phyloP scores from a whole-genome alignment of 2,329 filamentous ascomycete genomes.

The Ascochyta pisi region DNA sequence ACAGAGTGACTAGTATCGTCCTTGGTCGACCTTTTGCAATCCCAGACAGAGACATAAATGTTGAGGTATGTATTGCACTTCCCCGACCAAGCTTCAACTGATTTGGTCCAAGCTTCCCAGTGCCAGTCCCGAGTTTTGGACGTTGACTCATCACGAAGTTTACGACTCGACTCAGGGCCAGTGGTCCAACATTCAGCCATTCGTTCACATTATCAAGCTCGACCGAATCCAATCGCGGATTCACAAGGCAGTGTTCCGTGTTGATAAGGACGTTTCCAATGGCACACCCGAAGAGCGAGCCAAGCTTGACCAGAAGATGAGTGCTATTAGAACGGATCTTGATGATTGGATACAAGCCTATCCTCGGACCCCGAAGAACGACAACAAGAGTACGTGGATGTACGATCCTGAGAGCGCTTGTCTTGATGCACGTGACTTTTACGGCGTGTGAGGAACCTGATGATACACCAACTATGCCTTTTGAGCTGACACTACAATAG shows the following conservation, averaged over 20 bases:
- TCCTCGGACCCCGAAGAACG: slow-evolving; percentile 27
- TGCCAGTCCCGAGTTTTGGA: slow-evolving; percentile 27
- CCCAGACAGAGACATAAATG: slow-evolving; percentile 37
- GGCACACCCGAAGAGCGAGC: slow-evolving; percentile 22
- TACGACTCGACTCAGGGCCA: slow-evolving; percentile 15
- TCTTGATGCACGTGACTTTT: slow-evolving; percentile 35
- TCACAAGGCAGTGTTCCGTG: slow-evolving; percentile 35
- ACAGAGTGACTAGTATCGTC: slow-evolving; percentile 34
- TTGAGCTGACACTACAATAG: background rate
- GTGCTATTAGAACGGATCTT: slow-evolving; percentile 24
- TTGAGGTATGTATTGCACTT: slow-evolving; percentile 25
- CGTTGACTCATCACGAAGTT: slow-evolving; percentile 28
- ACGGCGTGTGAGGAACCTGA: slow-evolving; percentile 18
- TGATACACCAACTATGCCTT: background rate
- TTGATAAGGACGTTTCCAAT: slow-evolving; percentile 27
- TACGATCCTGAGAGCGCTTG: slow-evolving; percentile 34
- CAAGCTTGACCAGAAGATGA: slow-evolving; percentile 30
- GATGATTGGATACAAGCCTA: slow-evolving; percentile 29
- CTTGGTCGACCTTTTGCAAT: slow-evolving; percentile 37
- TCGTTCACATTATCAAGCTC: slow-evolving; percentile 37
- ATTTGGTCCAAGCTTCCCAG: slow-evolving; percentile 26
- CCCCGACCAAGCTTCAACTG: background rate
- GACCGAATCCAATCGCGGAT: slow-evolving; percentile 35
- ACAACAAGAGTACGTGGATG: slow-evolving; percentile 36
- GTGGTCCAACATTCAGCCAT: slow-evolving; percentile 36